Evolutionary conservation across 2,329 filamentous ascomycete species (phyloP).

Genomic region (Amauroascus verrucosus): DNA sequence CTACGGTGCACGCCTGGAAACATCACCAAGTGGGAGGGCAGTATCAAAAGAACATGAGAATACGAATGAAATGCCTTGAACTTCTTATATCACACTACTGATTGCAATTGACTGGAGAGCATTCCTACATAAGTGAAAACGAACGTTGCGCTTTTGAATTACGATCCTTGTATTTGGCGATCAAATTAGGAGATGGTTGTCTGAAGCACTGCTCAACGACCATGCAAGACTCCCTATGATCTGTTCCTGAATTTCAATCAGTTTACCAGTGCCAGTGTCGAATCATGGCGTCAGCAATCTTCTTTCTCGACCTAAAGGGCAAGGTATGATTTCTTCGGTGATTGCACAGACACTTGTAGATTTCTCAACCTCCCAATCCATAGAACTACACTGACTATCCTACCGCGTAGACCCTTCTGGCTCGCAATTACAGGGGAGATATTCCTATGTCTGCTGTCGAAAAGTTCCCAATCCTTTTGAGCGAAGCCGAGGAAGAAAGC

Average conservation of each 20-base stretch:
- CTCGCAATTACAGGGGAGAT: conserved; percentile 95
- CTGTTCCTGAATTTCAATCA: conserved; percentile 4
- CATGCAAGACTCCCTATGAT: not conserved
- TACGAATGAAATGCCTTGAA: not conserved
- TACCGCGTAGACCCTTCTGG: conserved; percentile 70
- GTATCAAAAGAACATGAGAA: not conserved
- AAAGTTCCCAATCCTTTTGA: conserved; percentile 90
- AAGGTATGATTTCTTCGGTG: conserved; percentile 54
- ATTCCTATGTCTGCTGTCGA: conserved; percentile 99
- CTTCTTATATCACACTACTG: no score
- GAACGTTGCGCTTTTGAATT: not conserved
- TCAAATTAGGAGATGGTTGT: not conserved
- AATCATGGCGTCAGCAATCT: conserved; percentile 88
- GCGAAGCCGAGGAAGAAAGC: conserved; percentile 97
- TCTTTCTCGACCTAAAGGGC: conserved; percentile 99
- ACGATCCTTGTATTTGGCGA: not conserved
- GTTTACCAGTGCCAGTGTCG: conserved; percentile 10
- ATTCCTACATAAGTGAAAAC: not conserved
- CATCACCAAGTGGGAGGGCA: not conserved
- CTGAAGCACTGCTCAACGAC: conserved; percentile 2
- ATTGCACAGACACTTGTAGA: no score
- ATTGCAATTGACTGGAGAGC: not conserved
- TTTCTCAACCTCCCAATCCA: no score
- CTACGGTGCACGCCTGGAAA: conserved; percentile 2
- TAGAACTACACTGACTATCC: not conserved